Evolutionary conservation across 192 early-diverging fungal species (phyloP), one percentile per base, ranked within the genome.

Genomic region (Jimgerdemannia flammicorona): DNA sequence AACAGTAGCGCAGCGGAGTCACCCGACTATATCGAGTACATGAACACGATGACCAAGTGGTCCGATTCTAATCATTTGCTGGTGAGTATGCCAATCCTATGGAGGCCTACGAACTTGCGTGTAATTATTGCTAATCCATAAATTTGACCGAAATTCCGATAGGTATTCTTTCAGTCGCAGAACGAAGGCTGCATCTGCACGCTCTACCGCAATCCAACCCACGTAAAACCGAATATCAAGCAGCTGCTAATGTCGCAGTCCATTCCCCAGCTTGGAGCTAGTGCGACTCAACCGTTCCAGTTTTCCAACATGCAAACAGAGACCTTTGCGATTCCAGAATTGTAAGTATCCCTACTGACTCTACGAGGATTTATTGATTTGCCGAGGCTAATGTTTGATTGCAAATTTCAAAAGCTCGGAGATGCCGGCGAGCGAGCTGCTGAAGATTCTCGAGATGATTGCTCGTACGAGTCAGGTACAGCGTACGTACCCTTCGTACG

Each of bases 31-130:
- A 14, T 59, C 49, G 49, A 59, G 49, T 59, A 59, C 14, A 59
- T 59, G 49, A 59, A 59, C 49, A 59, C 49, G 49, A 59, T 75
- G 42, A 59, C 49, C 49, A 59, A 75, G 18, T 75, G 74, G 74
- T 54, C 68, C 44, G 74, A 75, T 71, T 75, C 74, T 17, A 75
- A 75, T 75, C 74, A 75, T 72, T 44, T 75, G 17, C 66, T 75
- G 49, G 49, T 59, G 14, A 59, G 49, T 59, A 14, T 2, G 14
- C 49, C 49, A 10, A 59, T 59, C 6, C 6, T 59, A 10, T 59
- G 14, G 49, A 59, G 14, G 49, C 49, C 14, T 6, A 14, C 8
- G 6, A 14, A 14, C 49, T 59, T 59, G 0, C 14, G 14, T 59
- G 49, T 59, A 6, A 59, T 10, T 14, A 2, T 59, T 59, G 6